Conservation (phyloP, 352 stramenopile genomes). For the Thraustotheca clavata region DNA sequence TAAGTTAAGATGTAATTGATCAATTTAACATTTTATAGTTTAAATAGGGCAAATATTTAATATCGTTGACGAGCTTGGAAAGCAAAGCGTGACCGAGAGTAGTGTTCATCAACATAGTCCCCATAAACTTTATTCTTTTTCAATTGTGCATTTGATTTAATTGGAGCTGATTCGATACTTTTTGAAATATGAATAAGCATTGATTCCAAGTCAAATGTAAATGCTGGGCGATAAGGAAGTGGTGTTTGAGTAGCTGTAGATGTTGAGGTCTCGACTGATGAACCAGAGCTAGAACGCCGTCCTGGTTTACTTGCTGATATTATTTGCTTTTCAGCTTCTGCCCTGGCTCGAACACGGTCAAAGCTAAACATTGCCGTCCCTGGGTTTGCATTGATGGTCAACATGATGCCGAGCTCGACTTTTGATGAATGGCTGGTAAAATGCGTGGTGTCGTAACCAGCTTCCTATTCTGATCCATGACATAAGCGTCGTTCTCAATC, state of each 20-base stretch:
- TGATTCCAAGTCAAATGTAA: background rate
- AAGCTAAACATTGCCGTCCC: no score
- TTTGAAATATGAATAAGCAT: background rate
- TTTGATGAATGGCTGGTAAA: no score
- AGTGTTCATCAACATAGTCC: background rate
- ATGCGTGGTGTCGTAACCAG: no score
- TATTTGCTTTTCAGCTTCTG: no score
- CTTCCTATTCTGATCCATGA: no score
- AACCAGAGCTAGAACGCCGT: background rate
- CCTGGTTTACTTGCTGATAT: background rate
- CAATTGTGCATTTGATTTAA: background rate
- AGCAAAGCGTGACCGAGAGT: background rate
- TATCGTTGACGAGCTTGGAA: background rate
- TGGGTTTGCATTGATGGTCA: no score
- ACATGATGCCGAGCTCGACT: no score
- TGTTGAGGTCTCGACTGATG: background rate
- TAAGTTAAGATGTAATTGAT: no score
- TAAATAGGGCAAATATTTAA: background rate
- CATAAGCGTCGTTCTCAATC: no score
- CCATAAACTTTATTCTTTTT: background rate
- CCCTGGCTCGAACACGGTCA: no score
- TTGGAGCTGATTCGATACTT: background rate
- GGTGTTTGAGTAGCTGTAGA: background rate
- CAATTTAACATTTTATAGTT: background rate
- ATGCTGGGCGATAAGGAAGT: background rate